Evolutionary conservation across 345 rosid species (phyloP).

Genomic region (Melaleuca quinquenervia): DNA sequence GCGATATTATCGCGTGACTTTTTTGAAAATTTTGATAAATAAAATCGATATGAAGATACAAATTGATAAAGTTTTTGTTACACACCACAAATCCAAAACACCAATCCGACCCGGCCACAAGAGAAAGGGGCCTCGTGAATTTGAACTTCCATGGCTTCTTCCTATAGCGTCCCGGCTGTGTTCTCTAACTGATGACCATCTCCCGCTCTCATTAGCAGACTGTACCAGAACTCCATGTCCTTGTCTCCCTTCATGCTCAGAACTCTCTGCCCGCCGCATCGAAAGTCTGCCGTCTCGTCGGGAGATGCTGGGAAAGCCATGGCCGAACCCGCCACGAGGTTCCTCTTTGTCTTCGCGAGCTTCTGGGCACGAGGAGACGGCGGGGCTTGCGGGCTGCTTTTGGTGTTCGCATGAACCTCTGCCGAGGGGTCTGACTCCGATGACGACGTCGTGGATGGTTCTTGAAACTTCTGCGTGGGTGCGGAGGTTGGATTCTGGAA

Average conservation of each 20-base stretch:
- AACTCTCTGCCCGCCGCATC: background rate
- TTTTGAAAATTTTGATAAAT: background rate
- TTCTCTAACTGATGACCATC: background rate
- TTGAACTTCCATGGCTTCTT: background rate
- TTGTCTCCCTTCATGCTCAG: background rate
- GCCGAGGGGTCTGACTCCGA: background rate
- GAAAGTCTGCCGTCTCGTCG: background rate
- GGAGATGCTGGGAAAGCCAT: background rate
- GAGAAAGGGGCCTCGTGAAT: background rate
- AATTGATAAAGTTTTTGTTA: background rate
- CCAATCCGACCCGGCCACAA: background rate
- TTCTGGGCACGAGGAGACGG: background rate
- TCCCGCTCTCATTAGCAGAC: background rate
- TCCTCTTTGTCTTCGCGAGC: background rate
- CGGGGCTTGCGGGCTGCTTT: background rate
- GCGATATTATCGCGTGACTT: background rate
- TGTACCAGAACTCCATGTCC: conserved; percentile 6
- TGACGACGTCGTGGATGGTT: background rate
- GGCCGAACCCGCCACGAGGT: background rate
- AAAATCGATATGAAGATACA: background rate
- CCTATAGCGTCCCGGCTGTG: background rate
- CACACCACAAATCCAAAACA: background rate
- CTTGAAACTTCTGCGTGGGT: background rate
- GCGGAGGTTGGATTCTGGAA: background rate
- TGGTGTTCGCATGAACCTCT: background rate